Base-by-base conservation (phyloP, 1,284 basidiomycete species). In the Rhodotorula sp. region DNA sequence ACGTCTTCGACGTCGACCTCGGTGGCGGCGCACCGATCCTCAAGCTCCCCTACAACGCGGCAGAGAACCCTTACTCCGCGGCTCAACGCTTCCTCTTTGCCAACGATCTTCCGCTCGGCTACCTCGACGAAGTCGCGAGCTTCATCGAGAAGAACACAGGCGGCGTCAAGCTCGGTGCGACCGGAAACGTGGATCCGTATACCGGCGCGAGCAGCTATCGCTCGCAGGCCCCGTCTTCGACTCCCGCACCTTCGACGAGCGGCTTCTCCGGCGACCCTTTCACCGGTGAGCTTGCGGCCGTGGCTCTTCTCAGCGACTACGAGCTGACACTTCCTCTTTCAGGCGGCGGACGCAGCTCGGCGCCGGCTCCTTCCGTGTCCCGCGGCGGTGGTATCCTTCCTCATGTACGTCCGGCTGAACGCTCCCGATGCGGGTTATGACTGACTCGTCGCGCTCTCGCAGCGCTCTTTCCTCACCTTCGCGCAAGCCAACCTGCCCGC, bases 1-100 rank as follows among this genome's bases (percentile, higher is more conserved):
- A 97, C 77, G 95, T 99, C 13, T 99, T 99, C 77, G 94, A 98
- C 77, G 94, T 99, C 27, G 95, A 98, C 78, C 90, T 98, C 36
- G 85, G 92, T 73, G 95, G 98, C 74, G 95, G 93, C 11, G 88
- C 87, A 30, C 94, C 95, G 10, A 89, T 94, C 10, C 84, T 99
- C 73, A 98, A 98, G 79, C 85, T 99, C 44, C 94, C 95, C 0
- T 99, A 91, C 81, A 98, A 98, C 79, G 87, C 86, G 20, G 86
- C 86, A 55, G 92, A 99, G 75, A 98, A 98, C 79, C 90, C 95
- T 0, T 98, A 89, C 81, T 80, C 83, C 46, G 94, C 93, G 2
- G 96, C 96, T 0, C 90, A 95, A 79, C 86, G 86, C 39, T 99
- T 99, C 84, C 82, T 99, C 59, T 84, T 89, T 70, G 83, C 83